phyloP scores from a whole-genome alignment of 306 rosid species.

The Hylodesmum podocarpum region DNA sequence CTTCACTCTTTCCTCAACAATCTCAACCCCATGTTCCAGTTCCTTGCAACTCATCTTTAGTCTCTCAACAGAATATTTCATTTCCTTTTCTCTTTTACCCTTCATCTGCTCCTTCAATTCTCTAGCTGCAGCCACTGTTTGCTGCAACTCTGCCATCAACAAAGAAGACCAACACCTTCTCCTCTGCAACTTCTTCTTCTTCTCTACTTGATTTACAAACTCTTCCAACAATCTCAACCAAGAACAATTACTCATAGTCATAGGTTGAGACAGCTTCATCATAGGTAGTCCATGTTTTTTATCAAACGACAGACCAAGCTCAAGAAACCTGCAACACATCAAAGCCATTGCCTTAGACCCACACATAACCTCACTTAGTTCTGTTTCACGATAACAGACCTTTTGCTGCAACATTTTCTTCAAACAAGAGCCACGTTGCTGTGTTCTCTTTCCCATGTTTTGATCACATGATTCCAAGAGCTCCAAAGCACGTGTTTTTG shows the following conservation, averaged over 20 bases:
- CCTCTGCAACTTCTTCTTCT: constrained; percentile 19
- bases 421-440: neutral
- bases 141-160: constrained; percentile 34
- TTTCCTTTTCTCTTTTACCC: constrained; percentile 25
- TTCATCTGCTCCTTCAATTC: constrained; percentile 40
- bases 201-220: constrained; percentile 19
- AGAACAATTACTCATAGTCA: neutral
- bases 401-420: constrained; percentile 32
- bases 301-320: constrained; percentile 40
- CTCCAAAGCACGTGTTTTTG: constrained; percentile 28
- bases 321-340: constrained; percentile 43
- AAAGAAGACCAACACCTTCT: constrained; percentile 5
- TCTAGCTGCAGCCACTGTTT: constrained; percentile 32
- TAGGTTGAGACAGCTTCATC: constrained; percentile 1
- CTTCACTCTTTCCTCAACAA: constrained; percentile 46
- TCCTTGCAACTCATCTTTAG: constrained; percentile 29
- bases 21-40: constrained; percentile 40
- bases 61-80: constrained; percentile 35
- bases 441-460: constrained; percentile 24
- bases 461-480: constrained; percentile 35
- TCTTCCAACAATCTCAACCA: constrained; percentile 42
- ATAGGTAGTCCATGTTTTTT: constrained; percentile 22
- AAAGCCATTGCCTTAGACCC: constrained; percentile 48
- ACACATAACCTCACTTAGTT: constrained; percentile 38
- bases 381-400: constrained; percentile 23